These are phyloP conservation scores for Teratosphaeria destructans DNA, from an alignment of 2,329 filamentous ascomycete genomes.

Conservation along the genomic window DNA sequence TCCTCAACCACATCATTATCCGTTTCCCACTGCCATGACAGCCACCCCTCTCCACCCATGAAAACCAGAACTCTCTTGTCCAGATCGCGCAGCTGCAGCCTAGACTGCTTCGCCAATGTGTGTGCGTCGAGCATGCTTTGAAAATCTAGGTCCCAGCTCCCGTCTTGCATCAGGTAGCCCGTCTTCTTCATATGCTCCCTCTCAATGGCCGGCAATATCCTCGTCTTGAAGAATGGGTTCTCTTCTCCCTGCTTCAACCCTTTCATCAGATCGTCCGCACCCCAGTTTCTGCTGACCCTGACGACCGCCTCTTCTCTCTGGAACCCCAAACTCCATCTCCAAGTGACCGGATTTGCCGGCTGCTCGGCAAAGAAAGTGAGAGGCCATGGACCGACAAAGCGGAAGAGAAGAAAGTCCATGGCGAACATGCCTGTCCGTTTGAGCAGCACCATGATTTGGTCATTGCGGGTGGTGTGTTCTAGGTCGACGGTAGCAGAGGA, in stretches of 20 bases:
- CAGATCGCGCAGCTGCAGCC: conserved; percentile 54
- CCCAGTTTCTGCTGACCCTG: conserved; percentile 66
- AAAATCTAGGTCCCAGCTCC: conserved; percentile 83
- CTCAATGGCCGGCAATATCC: conserved; percentile 59
- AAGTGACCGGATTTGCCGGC: conserved; percentile 55
- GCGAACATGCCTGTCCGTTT: conserved; percentile 56
- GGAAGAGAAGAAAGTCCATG: conserved; percentile 55
- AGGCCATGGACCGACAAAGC: conserved; percentile 37
- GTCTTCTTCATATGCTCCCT: conserved; percentile 65
- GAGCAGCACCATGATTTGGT: conserved; percentile 47
- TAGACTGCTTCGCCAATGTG: conserved; percentile 52
- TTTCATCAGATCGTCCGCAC: conserved; percentile 44
- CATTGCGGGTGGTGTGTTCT: conserved; percentile 43
- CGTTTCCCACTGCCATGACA: conserved; percentile 35
- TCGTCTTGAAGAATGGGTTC: conserved; percentile 47
- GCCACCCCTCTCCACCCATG: conserved; percentile 56
- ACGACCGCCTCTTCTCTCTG: conserved; percentile 71
- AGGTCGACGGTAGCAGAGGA: conserved; percentile 59
- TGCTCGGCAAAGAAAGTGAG: conserved; percentile 48
- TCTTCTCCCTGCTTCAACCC: conserved; percentile 44
- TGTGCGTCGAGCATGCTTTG: conserved; percentile 66
- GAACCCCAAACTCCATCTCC: conserved; percentile 69
- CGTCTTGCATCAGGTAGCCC: conserved; percentile 76
- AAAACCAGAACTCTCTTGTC: conserved; percentile 60
- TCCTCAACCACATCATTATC: conserved; percentile 48